A percentile compares a stretch with the other conserved stretches of the same genome.
phyloP scores from a whole-genome alignment of 2,329 filamentous ascomycete genomes.

The Purpureocillium lavendulum region DNA sequence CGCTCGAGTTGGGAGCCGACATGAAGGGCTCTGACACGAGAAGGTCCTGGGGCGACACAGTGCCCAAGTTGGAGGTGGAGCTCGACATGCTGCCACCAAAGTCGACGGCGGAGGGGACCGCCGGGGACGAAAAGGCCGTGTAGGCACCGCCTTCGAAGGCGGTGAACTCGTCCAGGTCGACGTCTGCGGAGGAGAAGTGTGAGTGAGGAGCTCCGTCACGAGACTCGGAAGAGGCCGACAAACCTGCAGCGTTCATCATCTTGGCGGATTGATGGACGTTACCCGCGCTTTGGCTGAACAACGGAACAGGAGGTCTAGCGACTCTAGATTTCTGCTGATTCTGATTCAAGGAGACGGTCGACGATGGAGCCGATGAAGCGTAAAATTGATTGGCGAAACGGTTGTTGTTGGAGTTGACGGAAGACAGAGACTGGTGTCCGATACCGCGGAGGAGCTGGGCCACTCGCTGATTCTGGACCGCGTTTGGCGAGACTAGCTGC shows the following conservation, averaged over 20 bases:
- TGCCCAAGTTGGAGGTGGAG: constrained; percentile 51
- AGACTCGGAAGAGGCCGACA: constrained; percentile 5
- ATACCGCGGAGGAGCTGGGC: constrained; percentile 50
- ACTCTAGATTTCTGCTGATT: constrained; percentile 33
- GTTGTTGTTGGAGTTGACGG: constrained; percentile 43
- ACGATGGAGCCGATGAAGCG: constrained; percentile 57
- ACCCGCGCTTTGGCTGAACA: constrained; percentile 56
- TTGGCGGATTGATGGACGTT: constrained; percentile 37
- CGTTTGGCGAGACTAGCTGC: constrained; percentile 16
- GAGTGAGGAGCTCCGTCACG: constrained; percentile 18
- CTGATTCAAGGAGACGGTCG: constrained; percentile 46
- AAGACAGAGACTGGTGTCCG: constrained; percentile 45
- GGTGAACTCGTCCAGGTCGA: constrained; percentile 51
- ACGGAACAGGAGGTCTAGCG: constrained; percentile 60
- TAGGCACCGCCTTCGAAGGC: constrained; percentile 44
- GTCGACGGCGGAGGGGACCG: constrained; percentile 42
- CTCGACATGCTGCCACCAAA: constrained; percentile 37
- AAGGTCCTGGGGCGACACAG: constrained; percentile 79
- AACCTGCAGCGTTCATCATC: constrained; percentile 37
- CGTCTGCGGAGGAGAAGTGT: constrained; percentile 31
- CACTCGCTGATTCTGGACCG: constrained; percentile 50
- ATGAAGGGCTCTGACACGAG: constrained; percentile 59
- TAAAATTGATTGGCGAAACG: constrained; percentile 56
- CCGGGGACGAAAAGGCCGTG: constrained; percentile 46
- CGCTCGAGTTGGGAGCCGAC: constrained; percentile 74